phyloP scores from a whole-genome alignment of 2,329 filamentous ascomycete species.

The Venturia effusa region DNA sequence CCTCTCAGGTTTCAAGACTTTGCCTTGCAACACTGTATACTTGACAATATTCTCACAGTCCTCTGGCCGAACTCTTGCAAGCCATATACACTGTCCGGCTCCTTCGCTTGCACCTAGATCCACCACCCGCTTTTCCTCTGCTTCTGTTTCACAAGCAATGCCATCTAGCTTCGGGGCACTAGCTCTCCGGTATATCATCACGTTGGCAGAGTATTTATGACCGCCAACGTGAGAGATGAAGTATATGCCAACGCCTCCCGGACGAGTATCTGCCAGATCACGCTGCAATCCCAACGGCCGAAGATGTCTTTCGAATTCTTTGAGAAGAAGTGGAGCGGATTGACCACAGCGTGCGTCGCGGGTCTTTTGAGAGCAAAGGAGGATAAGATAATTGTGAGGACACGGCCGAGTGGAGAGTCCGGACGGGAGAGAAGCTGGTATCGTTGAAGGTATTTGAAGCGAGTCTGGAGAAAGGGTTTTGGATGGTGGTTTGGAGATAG shows the following conservation, averaged over 20 bases:
- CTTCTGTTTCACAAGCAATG: slow-evolving; percentile 14
- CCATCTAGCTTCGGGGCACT: slow-evolving; percentile 15
- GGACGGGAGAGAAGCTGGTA: slow-evolving; percentile 20
- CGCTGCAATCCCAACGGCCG: slow-evolving; percentile 74
- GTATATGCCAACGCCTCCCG: slow-evolving; percentile 88
- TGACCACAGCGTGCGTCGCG: slow-evolving; percentile 91
- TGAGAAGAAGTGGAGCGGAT: slow-evolving; percentile 77
- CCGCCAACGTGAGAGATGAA: slow-evolving; percentile 95
- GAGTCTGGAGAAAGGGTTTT: slow-evolving; percentile 3
- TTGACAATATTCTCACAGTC: slow-evolving; percentile 87
- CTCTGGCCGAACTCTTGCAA: slow-evolving; percentile 72
- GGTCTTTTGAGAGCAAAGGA: slow-evolving; percentile 91
- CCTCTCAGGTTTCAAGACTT: slow-evolving; percentile 78
- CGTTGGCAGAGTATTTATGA: slow-evolving; percentile 91
- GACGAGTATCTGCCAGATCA: slow-evolving; percentile 77
- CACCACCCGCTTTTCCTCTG: slow-evolving; percentile 9
- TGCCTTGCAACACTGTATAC: slow-evolving; percentile 85
- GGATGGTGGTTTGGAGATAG: slow-evolving; percentile 31
- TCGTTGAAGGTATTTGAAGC: slow-evolving; percentile 10
- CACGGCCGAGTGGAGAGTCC: slow-evolving; percentile 51
- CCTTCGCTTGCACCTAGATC: slow-evolving; percentile 17
- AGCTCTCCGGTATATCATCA: slow-evolving; percentile 73
- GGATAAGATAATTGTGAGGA: slow-evolving; percentile 75
- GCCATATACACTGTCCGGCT: slow-evolving; percentile 85
- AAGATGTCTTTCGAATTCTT: slow-evolving; percentile 82